These are phyloP conservation scores for Eucalyptus marginata DNA, from an alignment of 345 rosid genomes.

Conservation along the genomic window DNA sequence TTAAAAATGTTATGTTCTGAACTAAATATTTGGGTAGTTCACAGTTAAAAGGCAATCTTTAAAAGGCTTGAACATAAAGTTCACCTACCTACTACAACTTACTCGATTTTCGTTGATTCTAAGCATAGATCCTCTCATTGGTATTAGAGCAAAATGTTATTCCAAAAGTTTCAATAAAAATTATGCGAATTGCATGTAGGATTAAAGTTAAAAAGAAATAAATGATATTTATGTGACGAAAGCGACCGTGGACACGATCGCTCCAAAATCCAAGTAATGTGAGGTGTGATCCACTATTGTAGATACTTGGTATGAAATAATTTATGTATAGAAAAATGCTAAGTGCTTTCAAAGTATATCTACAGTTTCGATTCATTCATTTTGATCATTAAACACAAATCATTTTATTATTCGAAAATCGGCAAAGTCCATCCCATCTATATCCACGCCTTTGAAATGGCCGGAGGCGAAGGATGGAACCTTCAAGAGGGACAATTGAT, in stretches of 20 bases:
- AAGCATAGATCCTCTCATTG: accelerated
- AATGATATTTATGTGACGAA: background rate
- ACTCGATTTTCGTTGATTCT: accelerated
- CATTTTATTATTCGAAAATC: background rate
- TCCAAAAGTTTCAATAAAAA: background rate
- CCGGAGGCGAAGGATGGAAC: background rate
- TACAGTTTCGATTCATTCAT: background rate
- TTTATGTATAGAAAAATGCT: background rate
- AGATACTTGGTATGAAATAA: background rate
- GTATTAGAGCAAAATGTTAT: background rate
- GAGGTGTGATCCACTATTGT: background rate
- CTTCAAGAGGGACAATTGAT: background rate
- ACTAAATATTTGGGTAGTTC: no score
- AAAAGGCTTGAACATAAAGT: no score
- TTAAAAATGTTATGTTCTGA: no score
- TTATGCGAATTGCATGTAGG: background rate
- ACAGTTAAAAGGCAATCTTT: accelerated
- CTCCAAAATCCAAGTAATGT: background rate
- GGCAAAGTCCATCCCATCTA: background rate
- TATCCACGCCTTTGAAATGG: background rate
- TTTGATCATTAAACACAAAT: background rate
- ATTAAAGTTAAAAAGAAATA: background rate
- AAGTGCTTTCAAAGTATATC: background rate
- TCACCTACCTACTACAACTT: accelerated
- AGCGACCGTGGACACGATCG: accelerated